Base-by-base conservation (phyloP, 805 yeast genomes). In the Cyberlindnera veronae region DNA sequence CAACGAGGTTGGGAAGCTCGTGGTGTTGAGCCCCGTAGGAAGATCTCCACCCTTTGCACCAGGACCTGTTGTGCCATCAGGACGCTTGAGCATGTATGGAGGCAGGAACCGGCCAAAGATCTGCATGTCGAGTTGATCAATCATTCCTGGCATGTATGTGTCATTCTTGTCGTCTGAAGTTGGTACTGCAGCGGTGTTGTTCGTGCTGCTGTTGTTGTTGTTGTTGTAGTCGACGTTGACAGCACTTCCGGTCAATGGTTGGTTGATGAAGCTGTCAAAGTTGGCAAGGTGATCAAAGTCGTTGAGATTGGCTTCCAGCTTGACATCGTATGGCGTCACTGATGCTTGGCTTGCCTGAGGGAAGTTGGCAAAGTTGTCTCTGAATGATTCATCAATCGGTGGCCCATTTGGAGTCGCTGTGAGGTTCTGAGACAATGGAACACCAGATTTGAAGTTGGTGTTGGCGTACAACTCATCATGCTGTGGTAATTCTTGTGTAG, bases 111-210 rank as follows among this genome's bases (percentile, higher is more conserved):
- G 66, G 1, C 96, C 96, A 67, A 88, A 88, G 15, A 88, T 72
- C 55, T 86, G 90, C 55, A 86, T 77, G 58, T 88, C 96, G 34
- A 88, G 62, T 49, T 82, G 84, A 58, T 88, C 95, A 70, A 88
- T 83, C 31, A 85, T 81, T 5, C 95, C 93, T 2, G 93, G 87
- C 45, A 84, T 71, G 52, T 85, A 84, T 3, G 36, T 23, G 15
- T 53, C 57, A 26, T 42, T 42, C 29, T 35, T 35, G n/a, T 42
- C 40, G 14, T 29, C 33, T 5, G 3, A 8, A 6, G 17, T 21
- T 33, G 35, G 12, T 13, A 18, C 18, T 22, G 21, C 21, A 12
- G 6, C 13, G 14, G 28, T 12, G 20, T 26, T 18, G 16, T 21
- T 26, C n/a, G 19, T 34, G 18, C 17, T 26, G 15, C 14, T 6